Evolutionary conservation across 2,329 filamentous ascomycete species (phyloP).

Genomic region (Intubia oerlemansii): DNA sequence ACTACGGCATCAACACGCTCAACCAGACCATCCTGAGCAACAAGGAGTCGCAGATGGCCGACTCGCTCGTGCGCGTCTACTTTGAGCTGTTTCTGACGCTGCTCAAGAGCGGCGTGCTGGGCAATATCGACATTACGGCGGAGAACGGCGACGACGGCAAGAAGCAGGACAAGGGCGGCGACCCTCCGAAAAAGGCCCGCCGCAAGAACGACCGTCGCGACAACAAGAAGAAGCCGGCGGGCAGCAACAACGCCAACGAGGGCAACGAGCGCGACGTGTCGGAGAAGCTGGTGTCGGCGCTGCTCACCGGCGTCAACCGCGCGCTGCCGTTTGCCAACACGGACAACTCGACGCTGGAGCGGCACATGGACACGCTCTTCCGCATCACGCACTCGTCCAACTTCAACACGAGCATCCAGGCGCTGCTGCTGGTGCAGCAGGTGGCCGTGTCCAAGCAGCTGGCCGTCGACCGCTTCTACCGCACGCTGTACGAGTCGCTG

Average conservation of each 20-base stretch:
- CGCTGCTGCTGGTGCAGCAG: slow-evolving; percentile 85
- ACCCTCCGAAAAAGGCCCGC: not conserved
- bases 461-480: slow-evolving; percentile 78
- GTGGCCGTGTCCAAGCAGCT: slow-evolving; percentile 63
- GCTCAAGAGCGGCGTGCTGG: slow-evolving; percentile 38
- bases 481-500: slow-evolving; percentile 85
- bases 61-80: slow-evolving; percentile 71
- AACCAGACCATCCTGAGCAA: slow-evolving; percentile 87
- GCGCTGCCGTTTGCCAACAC: slow-evolving; percentile 81
- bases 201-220: slow-evolving; percentile 8
- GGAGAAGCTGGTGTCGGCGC: slow-evolving; percentile 80
- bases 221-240: slow-evolving; percentile 9
- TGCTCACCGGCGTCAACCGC: slow-evolving; percentile 86
- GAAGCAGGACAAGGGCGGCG: slow-evolving; percentile 4
- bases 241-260: slow-evolving; percentile 11
- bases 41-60: slow-evolving; percentile 64
- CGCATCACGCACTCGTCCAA: slow-evolving; percentile 93
- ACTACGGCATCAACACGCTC: slow-evolving; percentile 88
- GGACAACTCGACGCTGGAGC: slow-evolving; percentile 60
- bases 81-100: slow-evolving; percentile 74
- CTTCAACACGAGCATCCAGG: slow-evolving; percentile 96
- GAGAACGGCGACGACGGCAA: slow-evolving; percentile 11
- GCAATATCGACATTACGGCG: slow-evolving; percentile 18
- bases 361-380: slow-evolving; percentile 85
- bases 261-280: slow-evolving; percentile 43